Base-by-base conservation (phyloP, 108 stramenopile genomes). In the Skeletonema grethae region DNA sequence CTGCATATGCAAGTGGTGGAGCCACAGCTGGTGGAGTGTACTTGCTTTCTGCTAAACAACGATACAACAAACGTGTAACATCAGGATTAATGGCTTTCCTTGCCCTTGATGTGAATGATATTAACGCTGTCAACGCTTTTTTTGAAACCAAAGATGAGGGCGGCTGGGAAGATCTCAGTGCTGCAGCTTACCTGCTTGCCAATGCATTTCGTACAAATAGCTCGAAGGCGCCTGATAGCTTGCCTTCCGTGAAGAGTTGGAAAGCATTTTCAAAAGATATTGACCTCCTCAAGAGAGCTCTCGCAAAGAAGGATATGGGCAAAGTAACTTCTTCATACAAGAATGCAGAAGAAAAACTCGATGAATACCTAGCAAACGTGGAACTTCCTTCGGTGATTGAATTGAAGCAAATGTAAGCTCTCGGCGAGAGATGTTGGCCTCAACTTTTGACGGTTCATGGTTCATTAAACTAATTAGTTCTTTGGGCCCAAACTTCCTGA, bases 11-110 rank as follows among this genome's bases (percentile, higher is more conserved):
- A 10, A 88, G 87, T 43, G 93, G 93, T 24, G 93, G 93, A 34
- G 90, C 93, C 9, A 94, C 93, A 5, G 93, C 90, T 38, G 90
- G 90, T 41, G 93, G 93, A 12, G 93, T 80, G 5, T 94, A 94
- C 63, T 68, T 94, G 56, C 86, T 94, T 25, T 90, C 79, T 7
- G 93, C 93, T 29, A 95, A 95, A 55, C 90, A 92, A 68, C 84
- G 93, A 13, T 95, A 95, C 82, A 92, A 95, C 75, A 84, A 91
- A 57, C 88, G 93, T 6, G 93, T 94, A 41, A 79, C 74, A 29
- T 65, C 81, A n/a, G 86, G 88, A 45, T 59, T 91, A 43, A 81
- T 79, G 65, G 79, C 82, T 22, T 88, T 94, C 67, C 63, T 90
- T 22, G 67, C 78, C 9, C 76, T 88, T n/a, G 79, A 72, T 57